These are phyloP conservation scores for Cladosporium sp. DNA, from an alignment of 2,329 filamentous ascomycete species.

Conservation along the genomic window DNA sequence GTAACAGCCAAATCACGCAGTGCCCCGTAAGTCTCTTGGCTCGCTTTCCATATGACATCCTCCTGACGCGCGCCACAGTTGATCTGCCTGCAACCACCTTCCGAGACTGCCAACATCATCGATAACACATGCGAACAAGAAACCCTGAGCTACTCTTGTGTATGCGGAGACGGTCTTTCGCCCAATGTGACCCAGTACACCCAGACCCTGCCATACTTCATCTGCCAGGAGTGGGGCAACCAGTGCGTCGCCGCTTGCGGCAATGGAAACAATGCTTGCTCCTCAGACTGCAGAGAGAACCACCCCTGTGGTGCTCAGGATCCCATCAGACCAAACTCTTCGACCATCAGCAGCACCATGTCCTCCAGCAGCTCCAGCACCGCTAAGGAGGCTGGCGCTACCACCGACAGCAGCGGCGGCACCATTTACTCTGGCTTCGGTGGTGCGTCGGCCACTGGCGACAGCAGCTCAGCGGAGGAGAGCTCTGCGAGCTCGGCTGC, in stretches of 20 bases:
- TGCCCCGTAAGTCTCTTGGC: conserved; percentile 55
- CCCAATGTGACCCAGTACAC: conserved; percentile 78
- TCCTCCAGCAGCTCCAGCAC: conserved; percentile 39
- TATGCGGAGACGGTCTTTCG: conserved; percentile 65
- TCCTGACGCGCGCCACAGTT: conserved; percentile 11
- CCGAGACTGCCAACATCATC: conserved; percentile 46
- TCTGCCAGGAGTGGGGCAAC: conserved; percentile 69
- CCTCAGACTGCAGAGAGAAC: conserved; percentile 61
- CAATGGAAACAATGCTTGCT: conserved; percentile 55
- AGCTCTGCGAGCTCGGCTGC: conserved; percentile 19
- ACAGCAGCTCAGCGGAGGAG: conserved; percentile 3
- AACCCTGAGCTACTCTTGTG: conserved; percentile 66
- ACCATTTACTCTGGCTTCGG: conserved; percentile 49
- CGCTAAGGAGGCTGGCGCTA: conserved; percentile 35
- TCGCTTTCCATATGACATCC: background rate
- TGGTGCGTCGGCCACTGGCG: conserved; percentile 28
- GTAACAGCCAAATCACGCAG: conserved; percentile 58
- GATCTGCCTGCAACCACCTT: conserved; percentile 67
- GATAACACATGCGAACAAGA: conserved; percentile 69
- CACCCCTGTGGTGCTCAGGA: conserved; percentile 71
- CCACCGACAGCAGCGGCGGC: conserved; percentile 34
- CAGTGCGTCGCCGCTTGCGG: conserved; percentile 60
- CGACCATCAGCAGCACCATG: conserved; percentile 49
- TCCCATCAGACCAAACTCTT: conserved; percentile 61
- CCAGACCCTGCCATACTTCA: conserved; percentile 74